Base-by-base conservation (phyloP, 1,139 yeast species). In the Zygosaccharomyces pseudobailii region DNA sequence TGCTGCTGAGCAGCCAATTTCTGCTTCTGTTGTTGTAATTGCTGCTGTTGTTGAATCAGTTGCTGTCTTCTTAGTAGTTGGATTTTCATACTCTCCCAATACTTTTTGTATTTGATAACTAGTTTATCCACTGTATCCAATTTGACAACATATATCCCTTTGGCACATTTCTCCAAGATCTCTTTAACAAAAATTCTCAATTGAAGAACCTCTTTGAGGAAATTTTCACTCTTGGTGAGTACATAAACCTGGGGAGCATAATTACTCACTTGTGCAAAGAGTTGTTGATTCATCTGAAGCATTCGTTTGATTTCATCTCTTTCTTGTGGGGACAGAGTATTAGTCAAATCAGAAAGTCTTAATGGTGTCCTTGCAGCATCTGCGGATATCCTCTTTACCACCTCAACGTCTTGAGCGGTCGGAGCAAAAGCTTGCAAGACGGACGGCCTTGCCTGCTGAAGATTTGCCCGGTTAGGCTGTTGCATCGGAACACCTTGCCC, bases 101-200 rank as follows among this genome's bases (percentile, higher is more conserved):
- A 87, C 59, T 83, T 79, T 50, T 82, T 84, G 53, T 86, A 82
- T 58, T 87, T 95, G 42, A 75, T 71, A 52, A 82, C 78, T 47
- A 88, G 76, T 64, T 83, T 84, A 44, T 80, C 87, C 43, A 87
- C 71, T 42, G 87, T 73, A 47, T 80, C 87, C 6, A 86, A 85
- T 75, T 9, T 92, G 82, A 65, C 84, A 72, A 66, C 77, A 82
- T 48, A 77, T 66, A 34, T 86, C 81, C 65, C 80, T 71, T 58
- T 79, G 75, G 63, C 84, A 67, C 54, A 78, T 80, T 63, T 61
- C 45, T 87, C 94, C 61, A 83, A 70, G 51, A 87, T 85, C 62
- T 83, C 84, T 58, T 81, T 83, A 38, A 87, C 80, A 84, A 87
- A 84, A 52, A 80, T 75, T 65, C 87, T 83, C 75, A 87, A 80